Conservation (phyloP, 768 basidiomycete genomes). For the Tylopilus felleus region DNA sequence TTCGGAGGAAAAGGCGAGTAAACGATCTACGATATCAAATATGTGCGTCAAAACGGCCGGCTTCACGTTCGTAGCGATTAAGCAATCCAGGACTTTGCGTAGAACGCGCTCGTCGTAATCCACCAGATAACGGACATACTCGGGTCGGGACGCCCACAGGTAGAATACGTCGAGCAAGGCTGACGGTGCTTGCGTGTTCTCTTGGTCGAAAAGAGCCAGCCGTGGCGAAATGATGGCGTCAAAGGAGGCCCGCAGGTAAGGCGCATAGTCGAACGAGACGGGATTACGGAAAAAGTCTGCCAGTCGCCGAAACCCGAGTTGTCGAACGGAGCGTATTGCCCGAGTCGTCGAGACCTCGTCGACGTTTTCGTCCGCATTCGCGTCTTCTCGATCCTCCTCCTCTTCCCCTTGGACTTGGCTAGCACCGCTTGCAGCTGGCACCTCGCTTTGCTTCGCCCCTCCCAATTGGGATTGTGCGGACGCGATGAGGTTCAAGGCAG, state of each 20-base stretch:
- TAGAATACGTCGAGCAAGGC: slow-evolving; percentile 83
- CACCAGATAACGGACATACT: slow-evolving; percentile 62
- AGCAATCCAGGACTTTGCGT: slow-evolving; percentile 76
- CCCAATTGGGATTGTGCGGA: slow-evolving; percentile 61
- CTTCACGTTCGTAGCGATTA: slow-evolving; percentile 83
- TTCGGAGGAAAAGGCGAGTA: slow-evolving; percentile 54
- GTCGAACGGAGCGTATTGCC: slow-evolving; percentile 63
- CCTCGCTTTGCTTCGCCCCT: slow-evolving; percentile 20
- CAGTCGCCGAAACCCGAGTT: slow-evolving; percentile 80
- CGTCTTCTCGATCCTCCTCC: slow-evolving; percentile 36
- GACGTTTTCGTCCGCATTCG: slow-evolving; percentile 34
- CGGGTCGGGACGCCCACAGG: slow-evolving; percentile 61
- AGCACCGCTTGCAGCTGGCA: slow-evolving; percentile 15
- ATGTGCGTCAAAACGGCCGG: slow-evolving; percentile 74
- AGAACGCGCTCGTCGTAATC: slow-evolving; percentile 65
- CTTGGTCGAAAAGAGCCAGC: slow-evolving; percentile 64
- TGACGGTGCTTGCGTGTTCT: slow-evolving; percentile 92
- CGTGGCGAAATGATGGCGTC: slow-evolving; percentile 77
- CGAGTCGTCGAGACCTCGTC: slow-evolving; percentile 33
- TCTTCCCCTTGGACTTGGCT: slow-evolving; percentile 30
- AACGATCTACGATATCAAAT: slow-evolving; percentile 78
- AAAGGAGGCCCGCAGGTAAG: slow-evolving; percentile 69
- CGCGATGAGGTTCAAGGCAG: slow-evolving; percentile 61
- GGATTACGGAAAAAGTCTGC: slow-evolving; percentile 84
- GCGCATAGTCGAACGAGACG: slow-evolving; percentile 68